Evolutionary conservation across 1,284 basidiomycete species (phyloP), one percentile per base, ranked within the genome.

Genomic region (Phylloporus sp.): DNA sequence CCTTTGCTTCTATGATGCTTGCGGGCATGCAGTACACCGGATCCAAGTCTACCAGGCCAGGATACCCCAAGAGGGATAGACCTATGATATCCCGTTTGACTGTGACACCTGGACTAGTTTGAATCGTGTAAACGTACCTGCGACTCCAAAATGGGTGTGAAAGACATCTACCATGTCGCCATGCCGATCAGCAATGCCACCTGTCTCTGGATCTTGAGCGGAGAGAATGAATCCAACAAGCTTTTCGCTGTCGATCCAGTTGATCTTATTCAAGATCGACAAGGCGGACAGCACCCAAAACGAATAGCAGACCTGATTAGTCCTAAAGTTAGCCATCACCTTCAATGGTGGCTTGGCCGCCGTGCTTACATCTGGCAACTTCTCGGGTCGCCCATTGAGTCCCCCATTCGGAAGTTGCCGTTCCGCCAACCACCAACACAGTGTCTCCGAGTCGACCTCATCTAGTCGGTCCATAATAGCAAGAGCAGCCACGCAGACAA

Each of bases 21-120:
- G 90, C 90, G 2, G 96, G 97, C 94, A 99, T 95, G 79, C 96
- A 98, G 76, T 96, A 98, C 26, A 98, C 90, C 0, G 97, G 97
- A 75, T 98, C 97, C 31, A 98, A 81, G 68, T 93, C 90, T 39
- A 86, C 81, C 26, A 98, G 78, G 0, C 88, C 91, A 0, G 92
- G 89, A 73, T 96, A 96, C n/a, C 94, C 94, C 11, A 98, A 82
- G 13, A 98, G 80, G 0, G 95, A 96, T 20, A 98, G 82, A 0
- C 95, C 95, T 93, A 31, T 28, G 2, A 56, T 29, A 46, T 46
- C 61, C 26, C 37, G 46, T 54, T 61, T 47, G 60, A 60, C 49
- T 10, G 32, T 6, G 10, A 49, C 47, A 12, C 15, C 10, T 3
- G 1, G 46, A n/a, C 11, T 13, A 5, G 20, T n/a, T 24, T 52